Base-by-base conservation (phyloP, 169 alveolate species). In the Plasmodium vinckei region DNA sequence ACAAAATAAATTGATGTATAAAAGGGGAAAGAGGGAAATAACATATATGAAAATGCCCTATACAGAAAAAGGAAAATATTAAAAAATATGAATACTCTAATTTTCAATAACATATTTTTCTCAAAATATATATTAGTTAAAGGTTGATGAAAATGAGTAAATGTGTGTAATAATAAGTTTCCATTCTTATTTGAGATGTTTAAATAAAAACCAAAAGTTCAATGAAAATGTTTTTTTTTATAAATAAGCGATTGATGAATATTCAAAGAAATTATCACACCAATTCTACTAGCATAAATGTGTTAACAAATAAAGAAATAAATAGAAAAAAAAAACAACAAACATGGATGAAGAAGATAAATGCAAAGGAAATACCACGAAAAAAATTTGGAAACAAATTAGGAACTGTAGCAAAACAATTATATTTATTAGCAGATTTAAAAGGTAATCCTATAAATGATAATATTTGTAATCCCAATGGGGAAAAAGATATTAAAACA, bases 321-420 rank as follows among this genome's bases (percentile, higher is more conserved):
- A 60, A 70, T 70, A 67, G 91, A 86, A 71, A 44, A 10, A 86
- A 70, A 67, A 86, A 86, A 39, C 63, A 60, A 46, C 46, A 86
- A 44, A 15, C 21, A 56, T 86, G 91, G 91, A 46, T 86, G 79
- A 86, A 86, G 46, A 86, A 70, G 44, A 69, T 86, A 19, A 59
- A 86, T 54, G 65, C 42, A 39, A 86, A 59, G 60, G 69, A 86
- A 59, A 44, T 86, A 53, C 86, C 87, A 63, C 87, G 75, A 42
- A 86, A 86, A 21, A 86, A 69, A 47, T 86, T 46, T 86, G 91
- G 91, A 86, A 86, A 86, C 51, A 56, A 86, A 70, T 70, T 86
- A 72, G 91, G 91, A 59, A 69, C 87, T 57, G 72, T 86, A 12
- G 91, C 91, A 47, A 68, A 70, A 70, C 33, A 59, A 49, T 33